Base-by-base conservation (phyloP, 768 basidiomycete genomes). In the Fistulinella prunicolor region DNA sequence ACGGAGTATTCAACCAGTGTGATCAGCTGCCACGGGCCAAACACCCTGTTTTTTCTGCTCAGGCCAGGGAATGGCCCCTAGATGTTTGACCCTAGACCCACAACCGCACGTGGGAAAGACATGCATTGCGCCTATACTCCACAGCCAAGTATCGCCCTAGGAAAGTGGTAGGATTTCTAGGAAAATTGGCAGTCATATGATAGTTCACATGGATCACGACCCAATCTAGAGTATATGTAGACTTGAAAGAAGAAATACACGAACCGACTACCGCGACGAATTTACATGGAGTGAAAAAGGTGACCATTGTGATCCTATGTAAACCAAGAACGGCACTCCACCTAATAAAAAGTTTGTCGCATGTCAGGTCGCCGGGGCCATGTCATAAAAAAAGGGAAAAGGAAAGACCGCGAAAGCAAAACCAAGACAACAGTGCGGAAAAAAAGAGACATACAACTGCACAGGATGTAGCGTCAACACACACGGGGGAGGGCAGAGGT, bases 141-240 rank as follows among this genome's bases (percentile, higher is more conserved):
- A n/a, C n/a, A n/a, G n/a, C n/a, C n/a, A n/a, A n/a, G n/a, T n/a
- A n/a, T n/a, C n/a, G n/a, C n/a, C n/a, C n/a, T n/a, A n/a, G n/a
- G n/a, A n/a, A n/a, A n/a, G n/a, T n/a, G n/a, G n/a, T n/a, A n/a
- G n/a, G 10, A 28, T 28, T 28, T 28, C 26, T 28, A 28, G 26
- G 10, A 28, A 28, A 10, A 12, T 21, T 24, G 48, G 34, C 28
- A 45, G 8, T 42, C 51, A 53, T 53, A 24, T 35, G 39, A 45
- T 48, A 48, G 17, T 39, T 49, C 40, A 37, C 20, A 34, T 28
- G 39, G 32, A 22, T 28, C 34, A 38, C 37, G 44, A 42, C 39
- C 44, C 37, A 49, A 43, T 62, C 57, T 65, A 63, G 44, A 49
- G 44, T 47, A 32, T 56, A 51, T 47, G 28, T 54, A 51, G 35